Base-by-base conservation (phyloP, 495 filamentous ascomycete species). In the Massariosphaeria phaeospora region DNA sequence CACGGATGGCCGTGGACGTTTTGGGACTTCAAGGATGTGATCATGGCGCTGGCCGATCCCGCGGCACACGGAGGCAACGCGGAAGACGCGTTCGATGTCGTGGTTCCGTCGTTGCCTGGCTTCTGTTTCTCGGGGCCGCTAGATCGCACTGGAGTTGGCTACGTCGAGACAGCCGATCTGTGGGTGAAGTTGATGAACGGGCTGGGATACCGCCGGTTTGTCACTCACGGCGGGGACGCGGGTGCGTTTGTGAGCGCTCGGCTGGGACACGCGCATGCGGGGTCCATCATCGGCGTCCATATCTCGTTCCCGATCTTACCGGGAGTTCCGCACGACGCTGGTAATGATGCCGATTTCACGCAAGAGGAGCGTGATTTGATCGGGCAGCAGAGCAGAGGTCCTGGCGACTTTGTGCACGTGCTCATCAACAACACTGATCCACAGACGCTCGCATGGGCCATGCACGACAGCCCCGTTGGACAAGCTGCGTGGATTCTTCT, bases 1-100 rank as follows among this genome's bases (percentile, higher is more conserved):
- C 36, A 40, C 36, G 36, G 36, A 40, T 40, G 36, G 36, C 36
- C 36, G 9, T 40, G 36, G 36, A 40, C 36, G 17, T 40, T 40
- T 18, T 40, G 36, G 36, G 36, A 40, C 36, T 40, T 40, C 36
- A 40, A 40, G 36, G 36, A 40, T 18, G 36, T 40, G 9, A 40
- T 40, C 36, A 40, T 40, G 36, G 10, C 36, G 17, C 36, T 40
- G 36, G 36, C 36, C 17, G 36, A 40, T 20, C 36, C 36, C 18
- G 36, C 36, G 8, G 9, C 36, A 20, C 36, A 40, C 17, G 36
- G 36, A 10, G 36, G 36, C 17, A 18, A 40, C 8, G 9, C 36
- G 9, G 17, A 40, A 40, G 36, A 40, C 36, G 36, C 36, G 9
- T 40, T 40, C 17, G 36, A 40, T 40, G 36, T 40, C 36, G 17